These are phyloP conservation scores for Tylopilus cervinicoccineus DNA, from an alignment of 768 basidiomycete species.

Conservation along the genomic window DNA sequence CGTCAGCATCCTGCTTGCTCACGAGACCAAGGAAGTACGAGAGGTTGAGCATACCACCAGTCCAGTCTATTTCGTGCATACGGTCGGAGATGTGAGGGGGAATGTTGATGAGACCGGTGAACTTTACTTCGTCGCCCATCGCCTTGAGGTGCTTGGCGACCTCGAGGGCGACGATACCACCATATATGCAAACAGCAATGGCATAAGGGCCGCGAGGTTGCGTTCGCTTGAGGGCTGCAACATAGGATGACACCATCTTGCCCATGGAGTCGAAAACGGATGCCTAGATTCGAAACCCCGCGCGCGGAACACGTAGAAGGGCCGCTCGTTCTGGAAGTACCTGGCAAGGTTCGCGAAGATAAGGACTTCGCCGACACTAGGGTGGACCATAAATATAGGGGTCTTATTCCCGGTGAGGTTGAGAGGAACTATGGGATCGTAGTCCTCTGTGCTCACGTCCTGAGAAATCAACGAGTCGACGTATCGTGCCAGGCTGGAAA, in stretches of 20 bases:
- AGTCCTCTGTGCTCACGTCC: constrained; percentile 20
- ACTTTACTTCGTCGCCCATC: constrained; percentile 35
- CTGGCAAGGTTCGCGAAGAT: constrained; percentile 42
- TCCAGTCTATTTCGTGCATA: constrained; percentile 40
- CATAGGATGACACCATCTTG: constrained; percentile 40
- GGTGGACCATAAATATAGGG: constrained; percentile 42
- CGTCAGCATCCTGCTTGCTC: constrained; percentile 20
- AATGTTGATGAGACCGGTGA: constrained; percentile 40
- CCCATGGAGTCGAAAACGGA: constrained; percentile 33
- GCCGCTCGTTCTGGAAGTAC: constrained; percentile 37
- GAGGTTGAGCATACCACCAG: constrained; percentile 38
- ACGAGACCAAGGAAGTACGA: constrained; percentile 38
- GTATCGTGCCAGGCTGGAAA: constrained; percentile 30
- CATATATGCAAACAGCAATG: constrained; percentile 43
- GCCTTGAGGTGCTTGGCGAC: constrained; percentile 36
- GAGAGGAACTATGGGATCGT: constrained; percentile 40
- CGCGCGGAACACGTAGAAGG: constrained; percentile 43
- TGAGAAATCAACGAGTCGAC: constrained; percentile 26
- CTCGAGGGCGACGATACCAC: constrained; percentile 42
- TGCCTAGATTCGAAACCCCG: constrained; percentile 40
- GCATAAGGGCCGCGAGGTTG: constrained; percentile 39
- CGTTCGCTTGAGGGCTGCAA: constrained; percentile 31
- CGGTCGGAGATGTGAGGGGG: constrained; percentile 39
- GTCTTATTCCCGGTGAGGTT: constrained; percentile 37
- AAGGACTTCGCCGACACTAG: constrained; percentile 39